Base-by-base conservation (phyloP, 768 basidiomycete genomes). In the Phlebiopsis flavidoalba region DNA sequence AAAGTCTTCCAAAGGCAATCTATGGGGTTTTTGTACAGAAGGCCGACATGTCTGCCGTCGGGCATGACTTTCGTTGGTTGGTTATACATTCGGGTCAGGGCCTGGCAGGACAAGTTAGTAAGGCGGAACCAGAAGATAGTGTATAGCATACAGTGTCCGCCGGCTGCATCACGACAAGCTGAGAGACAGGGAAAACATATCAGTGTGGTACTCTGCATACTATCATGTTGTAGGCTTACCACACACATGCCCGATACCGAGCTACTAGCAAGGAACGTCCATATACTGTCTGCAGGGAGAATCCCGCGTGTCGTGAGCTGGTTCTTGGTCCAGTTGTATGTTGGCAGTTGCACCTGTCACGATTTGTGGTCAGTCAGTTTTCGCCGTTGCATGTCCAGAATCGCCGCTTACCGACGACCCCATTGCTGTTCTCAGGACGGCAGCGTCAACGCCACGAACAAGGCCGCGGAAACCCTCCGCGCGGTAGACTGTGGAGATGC, bases 1-100 rank as follows among this genome's bases (percentile, higher is more conserved):
- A 92, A 82, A 0, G 97, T 99, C 79, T 97, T 98, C 92, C 91
- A 96, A 53, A 99, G 77, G 75, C 96, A 98, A 67, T 98, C 95
- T 67, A 98, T 87, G 3, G 95, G 95, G 69, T 90, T 95, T 72
- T 82, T 90, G 75, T 98, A 97, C 19, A 95, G 75, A 0, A 84
- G 77, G 12, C 94, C 95, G 63, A 84, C 82, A 31, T 83, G 70
- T 65, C 77, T 86, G 36, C 94, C 94, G 65, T 89, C 80, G 2
- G 89, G 85, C 40, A 86, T 79, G 49, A 76, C 76, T 65, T 79
- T 79, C 0, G 93, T 94, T 10, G 93, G 91, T 78, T 96, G 97
- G 70, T 98, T 98, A 73, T 98, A 99, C 83, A 98, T 87, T 60
- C 97, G 82, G 7, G 97, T 98, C 53, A 98, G 74, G 53, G 91